Conservation (phyloP, 2,329 filamentous ascomycete genomes). For the Xylaria hypoxylon region DNA sequence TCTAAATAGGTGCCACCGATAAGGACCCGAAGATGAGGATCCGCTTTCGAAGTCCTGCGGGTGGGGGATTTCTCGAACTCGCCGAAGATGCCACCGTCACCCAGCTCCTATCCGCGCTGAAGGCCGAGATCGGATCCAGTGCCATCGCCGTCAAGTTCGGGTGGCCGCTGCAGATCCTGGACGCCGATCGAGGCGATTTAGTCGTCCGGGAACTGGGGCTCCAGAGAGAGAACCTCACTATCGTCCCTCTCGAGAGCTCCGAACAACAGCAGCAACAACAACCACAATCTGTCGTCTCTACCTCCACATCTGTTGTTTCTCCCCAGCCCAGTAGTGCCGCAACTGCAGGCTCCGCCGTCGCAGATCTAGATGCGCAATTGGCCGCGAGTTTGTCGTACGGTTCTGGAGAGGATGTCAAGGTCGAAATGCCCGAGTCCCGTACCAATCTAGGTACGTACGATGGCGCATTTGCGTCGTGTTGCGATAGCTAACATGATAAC, state of each 20-base stretch:
- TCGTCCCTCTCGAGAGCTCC: constrained; percentile 57
- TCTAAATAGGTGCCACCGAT: not conserved
- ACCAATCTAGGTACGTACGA: constrained; percentile 61
- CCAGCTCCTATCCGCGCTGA: constrained; percentile 70
- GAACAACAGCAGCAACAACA: not conserved
- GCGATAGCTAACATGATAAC: constrained; percentile 10
- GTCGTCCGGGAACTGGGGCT: constrained; percentile 61
- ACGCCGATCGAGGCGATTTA: constrained; percentile 64
- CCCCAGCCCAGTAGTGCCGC: constrained; percentile 23
- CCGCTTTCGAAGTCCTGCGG: constrained; percentile 79
- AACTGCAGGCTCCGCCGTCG: constrained; percentile 10
- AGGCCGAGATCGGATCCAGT: constrained; percentile 71
- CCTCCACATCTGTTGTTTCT: constrained; percentile 12
- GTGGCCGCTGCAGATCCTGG: constrained; percentile 80
- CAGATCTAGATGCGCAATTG: constrained; percentile 20
- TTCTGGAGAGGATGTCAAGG: constrained; percentile 57
- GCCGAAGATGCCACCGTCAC: constrained; percentile 74
- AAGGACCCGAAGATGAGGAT: constrained; percentile 69
- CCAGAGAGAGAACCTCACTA: constrained; percentile 63
- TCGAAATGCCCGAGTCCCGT: constrained; percentile 62
- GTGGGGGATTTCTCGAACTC: constrained; percentile 76
- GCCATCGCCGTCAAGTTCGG: constrained; percentile 85
- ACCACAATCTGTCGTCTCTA: not conserved
- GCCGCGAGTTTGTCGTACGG: constrained; percentile 42
- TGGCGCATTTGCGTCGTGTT: not conserved